Evolutionary conservation across 2,329 filamentous ascomycete genomes (phyloP).

Genomic region (Calonectria ilicicola): DNA sequence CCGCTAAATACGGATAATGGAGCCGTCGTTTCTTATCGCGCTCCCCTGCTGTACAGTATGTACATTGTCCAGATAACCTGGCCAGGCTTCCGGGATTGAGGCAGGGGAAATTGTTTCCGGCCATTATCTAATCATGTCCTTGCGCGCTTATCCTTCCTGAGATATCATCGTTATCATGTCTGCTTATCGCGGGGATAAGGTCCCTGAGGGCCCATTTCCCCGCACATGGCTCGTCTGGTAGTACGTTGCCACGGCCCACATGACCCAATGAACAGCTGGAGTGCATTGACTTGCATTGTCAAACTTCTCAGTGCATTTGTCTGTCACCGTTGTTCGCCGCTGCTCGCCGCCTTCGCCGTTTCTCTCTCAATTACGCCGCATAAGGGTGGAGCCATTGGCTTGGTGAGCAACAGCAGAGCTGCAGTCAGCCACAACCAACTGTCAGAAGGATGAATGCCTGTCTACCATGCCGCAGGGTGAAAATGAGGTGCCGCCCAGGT

Average conservation of each 20-base stretch:
- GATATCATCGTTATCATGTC: neutral
- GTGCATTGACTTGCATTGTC: neutral
- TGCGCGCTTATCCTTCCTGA: neutral
- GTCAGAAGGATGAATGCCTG: slow-evolving; percentile 44
- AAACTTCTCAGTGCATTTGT: neutral
- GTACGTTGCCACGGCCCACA: slow-evolving; percentile 2
- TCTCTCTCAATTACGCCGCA: neutral
- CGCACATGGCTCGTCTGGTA: neutral
- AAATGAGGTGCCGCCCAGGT: slow-evolving; percentile 51
- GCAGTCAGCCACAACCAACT: neutral
- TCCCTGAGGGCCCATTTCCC: neutral
- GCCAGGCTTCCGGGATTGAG: neutral
- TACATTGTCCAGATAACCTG: neutral
- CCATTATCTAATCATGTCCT: neutral
- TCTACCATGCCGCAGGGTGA: slow-evolving; percentile 51
- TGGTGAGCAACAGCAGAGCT: neutral
- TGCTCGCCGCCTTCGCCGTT: neutral
- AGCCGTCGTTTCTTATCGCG: neutral
- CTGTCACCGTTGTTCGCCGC: neutral
- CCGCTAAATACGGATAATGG: neutral
- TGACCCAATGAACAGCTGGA: neutral
- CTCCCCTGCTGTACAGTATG: neutral
- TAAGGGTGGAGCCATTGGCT: neutral
- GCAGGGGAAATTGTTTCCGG: neutral
- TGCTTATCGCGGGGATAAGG: slow-evolving; percentile 4